These are phyloP conservation scores for Trifolium repens DNA, from an alignment of 306 rosid genomes.

Conservation along the genomic window DNA sequence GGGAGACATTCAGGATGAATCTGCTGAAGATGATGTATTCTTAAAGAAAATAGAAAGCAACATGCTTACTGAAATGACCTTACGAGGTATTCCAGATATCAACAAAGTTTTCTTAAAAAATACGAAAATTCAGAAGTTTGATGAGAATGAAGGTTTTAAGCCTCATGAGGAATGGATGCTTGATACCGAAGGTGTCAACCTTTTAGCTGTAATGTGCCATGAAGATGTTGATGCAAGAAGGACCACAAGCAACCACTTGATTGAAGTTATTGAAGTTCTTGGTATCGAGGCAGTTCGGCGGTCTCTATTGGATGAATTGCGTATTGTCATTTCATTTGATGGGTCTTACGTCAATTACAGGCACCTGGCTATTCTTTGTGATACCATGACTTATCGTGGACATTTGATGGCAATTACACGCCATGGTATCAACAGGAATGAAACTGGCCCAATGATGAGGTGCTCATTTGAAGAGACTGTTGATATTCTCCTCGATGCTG, in stretches of 20 bases:
- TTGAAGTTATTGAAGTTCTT: slow-evolving; percentile 96
- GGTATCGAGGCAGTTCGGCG: slow-evolving; percentile 99
- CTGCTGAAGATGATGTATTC: slow-evolving; percentile 98
- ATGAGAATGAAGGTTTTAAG: slow-evolving; percentile 79
- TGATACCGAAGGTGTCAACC: slow-evolving; percentile 98
- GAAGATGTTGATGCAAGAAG: slow-evolving; percentile 90
- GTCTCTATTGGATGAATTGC: slow-evolving; percentile 83
- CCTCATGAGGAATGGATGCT: slow-evolving; percentile 98
- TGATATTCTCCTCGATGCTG: slow-evolving; percentile 97
- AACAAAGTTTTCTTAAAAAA: slow-evolving; percentile 92
- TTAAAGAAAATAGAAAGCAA: slow-evolving; percentile 95
- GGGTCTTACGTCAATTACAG: slow-evolving; percentile 97
- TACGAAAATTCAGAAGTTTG: slow-evolving; percentile 82
- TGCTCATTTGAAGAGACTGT: slow-evolving; percentile 99
- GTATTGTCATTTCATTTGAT: slow-evolving; percentile 95
- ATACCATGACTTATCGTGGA: slow-evolving; percentile 97
- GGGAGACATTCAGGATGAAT: slow-evolving; percentile 88
- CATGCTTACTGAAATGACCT: slow-evolving; percentile 98
- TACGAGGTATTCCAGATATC: slow-evolving; percentile 92
- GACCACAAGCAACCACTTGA: slow-evolving; percentile 95
- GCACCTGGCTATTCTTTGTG: slow-evolving; percentile 97
- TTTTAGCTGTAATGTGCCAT: slow-evolving; percentile 91
- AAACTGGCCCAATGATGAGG: slow-evolving; percentile 99
- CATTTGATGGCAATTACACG: slow-evolving; percentile 99
- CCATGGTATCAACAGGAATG: slow-evolving; percentile 94